Conservation (phyloP, 1,139 yeast genomes). For the Debaryomycetaceae sp. region DNA sequence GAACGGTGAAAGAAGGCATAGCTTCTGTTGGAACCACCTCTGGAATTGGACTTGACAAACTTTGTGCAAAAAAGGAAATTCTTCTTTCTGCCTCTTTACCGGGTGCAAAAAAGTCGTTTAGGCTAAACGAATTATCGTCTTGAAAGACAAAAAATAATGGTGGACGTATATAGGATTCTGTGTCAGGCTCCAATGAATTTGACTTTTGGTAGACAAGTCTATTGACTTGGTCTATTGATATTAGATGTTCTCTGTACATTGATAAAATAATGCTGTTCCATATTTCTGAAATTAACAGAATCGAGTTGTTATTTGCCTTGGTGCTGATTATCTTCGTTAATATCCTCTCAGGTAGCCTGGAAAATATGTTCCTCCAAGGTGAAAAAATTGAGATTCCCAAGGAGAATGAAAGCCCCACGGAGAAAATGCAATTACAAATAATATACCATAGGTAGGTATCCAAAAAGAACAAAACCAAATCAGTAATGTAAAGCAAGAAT, state of each 20-base stretch:
- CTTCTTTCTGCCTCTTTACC: constrained; percentile 56
- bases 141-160: constrained; percentile 50
- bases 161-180: constrained; percentile 41
- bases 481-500: constrained; percentile 34
- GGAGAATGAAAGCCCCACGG: constrained; percentile 46
- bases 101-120: constrained; percentile 42
- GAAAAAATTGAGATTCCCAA: constrained; percentile 56
- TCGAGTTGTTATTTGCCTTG: constrained; percentile 28
- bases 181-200: constrained; percentile 23
- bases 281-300: constrained; percentile 40
- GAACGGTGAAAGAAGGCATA: constrained; percentile 51
- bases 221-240: constrained; percentile 49
- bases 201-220: constrained; percentile 42
- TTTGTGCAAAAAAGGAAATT: constrained; percentile 53
- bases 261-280: constrained; percentile 56
- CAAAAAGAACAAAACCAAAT: constrained; percentile 46
- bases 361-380: constrained; percentile 54
- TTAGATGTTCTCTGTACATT: constrained; percentile 54
- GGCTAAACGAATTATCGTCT: constrained; percentile 42
- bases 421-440: constrained; percentile 49
- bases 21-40: constrained; percentile 37
- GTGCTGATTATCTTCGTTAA: constrained; percentile 41
- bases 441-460: constrained; percentile 58
- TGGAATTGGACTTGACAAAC: constrained; percentile 52
- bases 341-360: constrained; percentile 49